These are phyloP conservation scores for Trichoderma hamatum DNA, from an alignment of 2,329 filamentous ascomycete genomes.

Conservation along the genomic window DNA sequence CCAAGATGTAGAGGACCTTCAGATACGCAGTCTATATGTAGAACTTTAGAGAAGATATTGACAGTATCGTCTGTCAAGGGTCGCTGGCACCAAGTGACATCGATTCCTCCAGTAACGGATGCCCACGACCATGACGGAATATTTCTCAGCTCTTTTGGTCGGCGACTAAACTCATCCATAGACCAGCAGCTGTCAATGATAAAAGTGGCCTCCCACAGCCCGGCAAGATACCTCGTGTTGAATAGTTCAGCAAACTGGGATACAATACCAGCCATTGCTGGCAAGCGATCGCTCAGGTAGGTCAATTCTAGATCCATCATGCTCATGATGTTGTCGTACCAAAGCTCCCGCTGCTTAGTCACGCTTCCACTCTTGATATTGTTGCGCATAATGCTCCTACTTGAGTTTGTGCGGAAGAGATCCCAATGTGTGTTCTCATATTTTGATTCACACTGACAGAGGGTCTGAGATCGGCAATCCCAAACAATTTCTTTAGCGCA, in stretches of 20 bases:
- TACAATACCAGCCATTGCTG: slow-evolving; percentile 26
- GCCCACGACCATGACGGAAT: slow-evolving; percentile 31
- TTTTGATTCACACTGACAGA: slow-evolving; percentile 29
- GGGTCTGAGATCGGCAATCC: slow-evolving; percentile 29
- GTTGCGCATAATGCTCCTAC: slow-evolving; percentile 26
- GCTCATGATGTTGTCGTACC: slow-evolving; percentile 30
- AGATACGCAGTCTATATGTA: slow-evolving; percentile 26
- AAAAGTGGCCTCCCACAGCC: slow-evolving; percentile 29
- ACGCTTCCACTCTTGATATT: slow-evolving; percentile 7
- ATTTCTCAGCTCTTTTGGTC: slow-evolving; percentile 24
- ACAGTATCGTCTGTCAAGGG: slow-evolving; percentile 20
- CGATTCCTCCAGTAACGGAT: slow-evolving; percentile 28
- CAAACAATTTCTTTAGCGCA: slow-evolving; percentile 28
- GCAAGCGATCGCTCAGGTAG: slow-evolving; percentile 26
- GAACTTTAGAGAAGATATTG: slow-evolving; percentile 5
- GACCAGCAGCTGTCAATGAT: slow-evolving; percentile 29
- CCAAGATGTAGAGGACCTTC: slow-evolving; percentile 27
- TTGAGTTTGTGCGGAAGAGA: slow-evolving; percentile 13
- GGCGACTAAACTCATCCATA: slow-evolving; percentile 17
- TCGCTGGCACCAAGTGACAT: slow-evolving; percentile 27
- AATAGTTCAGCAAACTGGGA: slow-evolving; percentile 22
- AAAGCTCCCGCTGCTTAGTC: slow-evolving; percentile 14
- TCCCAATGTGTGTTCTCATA: not conserved
- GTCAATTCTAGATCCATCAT: slow-evolving; percentile 30
- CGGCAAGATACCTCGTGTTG: slow-evolving; percentile 26